These are phyloP conservation scores for Colletotrichum sp. DNA, from an alignment of 2,329 filamentous ascomycete genomes.

Conservation along the genomic window DNA sequence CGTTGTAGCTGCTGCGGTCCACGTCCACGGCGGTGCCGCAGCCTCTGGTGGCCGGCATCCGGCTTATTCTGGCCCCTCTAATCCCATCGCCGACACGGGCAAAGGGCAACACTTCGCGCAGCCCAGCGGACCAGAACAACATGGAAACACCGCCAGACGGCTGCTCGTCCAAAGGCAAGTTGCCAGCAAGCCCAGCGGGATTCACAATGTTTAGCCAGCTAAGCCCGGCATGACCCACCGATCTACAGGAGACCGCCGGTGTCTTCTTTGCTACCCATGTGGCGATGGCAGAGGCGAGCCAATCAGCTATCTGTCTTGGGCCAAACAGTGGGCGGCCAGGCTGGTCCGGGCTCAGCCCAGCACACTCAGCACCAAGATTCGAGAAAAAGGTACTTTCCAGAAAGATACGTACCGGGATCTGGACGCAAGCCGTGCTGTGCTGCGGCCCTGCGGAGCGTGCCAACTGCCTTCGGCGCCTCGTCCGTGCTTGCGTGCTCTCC, in stretches of 20 bases:
- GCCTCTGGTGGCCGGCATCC: background rate
- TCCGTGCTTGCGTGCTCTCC: background rate
- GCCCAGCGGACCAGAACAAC: background rate
- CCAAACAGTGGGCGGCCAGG: background rate
- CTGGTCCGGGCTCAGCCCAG: conserved; percentile 4
- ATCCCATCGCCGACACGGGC: background rate
- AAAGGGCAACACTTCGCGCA: background rate
- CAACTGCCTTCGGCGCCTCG: background rate
- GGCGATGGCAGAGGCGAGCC: background rate
- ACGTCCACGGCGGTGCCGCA: background rate
- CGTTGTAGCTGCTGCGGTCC: background rate
- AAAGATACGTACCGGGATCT: background rate
- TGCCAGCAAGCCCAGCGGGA: background rate
- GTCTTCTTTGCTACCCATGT: conserved; percentile 9
- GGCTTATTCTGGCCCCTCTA: background rate
- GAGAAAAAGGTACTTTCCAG: background rate
- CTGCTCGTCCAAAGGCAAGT: background rate
- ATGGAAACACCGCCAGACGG: background rate
- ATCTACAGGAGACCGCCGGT: conserved; percentile 14
- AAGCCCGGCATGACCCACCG: conserved; percentile 13
- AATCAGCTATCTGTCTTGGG: background rate
- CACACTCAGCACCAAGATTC: background rate
- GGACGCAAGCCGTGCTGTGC: background rate
- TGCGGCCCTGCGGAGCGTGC: background rate
- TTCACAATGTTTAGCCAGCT: background rate